A percentile compares a stretch with the other conserved stretches of the same genome.
phyloP scores from a whole-genome alignment of 768 basidiomycete species.

The Russula foetens region DNA sequence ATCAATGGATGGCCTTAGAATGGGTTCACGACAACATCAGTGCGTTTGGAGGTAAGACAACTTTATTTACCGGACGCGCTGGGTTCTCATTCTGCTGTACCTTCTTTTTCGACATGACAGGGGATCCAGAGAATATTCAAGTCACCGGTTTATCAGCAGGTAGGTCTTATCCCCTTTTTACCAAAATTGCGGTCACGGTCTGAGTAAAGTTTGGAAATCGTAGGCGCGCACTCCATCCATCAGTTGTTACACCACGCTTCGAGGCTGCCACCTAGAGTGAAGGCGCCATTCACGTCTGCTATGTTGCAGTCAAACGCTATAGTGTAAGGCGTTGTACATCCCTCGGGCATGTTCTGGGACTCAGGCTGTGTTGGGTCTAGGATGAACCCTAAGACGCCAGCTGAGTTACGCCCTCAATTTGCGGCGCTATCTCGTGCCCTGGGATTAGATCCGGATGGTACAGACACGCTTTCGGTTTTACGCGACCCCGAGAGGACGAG shows the following conservation, averaged over 20 bases:
- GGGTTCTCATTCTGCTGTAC: not conserved
- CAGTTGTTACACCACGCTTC: conserved; percentile 67
- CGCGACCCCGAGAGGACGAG: conserved; percentile 42
- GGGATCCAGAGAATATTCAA: conserved; percentile 52
- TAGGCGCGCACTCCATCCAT: conserved; percentile 68
- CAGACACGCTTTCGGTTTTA: conserved; percentile 43
- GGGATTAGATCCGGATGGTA: conserved; percentile 42
- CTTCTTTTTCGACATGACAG: conserved; percentile 31
- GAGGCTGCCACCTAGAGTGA: conserved; percentile 43
- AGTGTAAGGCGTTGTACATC: conserved; percentile 35
- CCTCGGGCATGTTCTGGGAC: not conserved
- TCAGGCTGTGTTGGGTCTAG: conserved; percentile 29
- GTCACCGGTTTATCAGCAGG: conserved; percentile 69
- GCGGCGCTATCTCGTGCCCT: conserved; percentile 51
- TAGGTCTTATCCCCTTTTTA: conserved; percentile 19
- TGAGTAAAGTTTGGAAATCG: not conserved
- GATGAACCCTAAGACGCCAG: conserved; percentile 45
- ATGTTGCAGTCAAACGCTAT: conserved; percentile 70
- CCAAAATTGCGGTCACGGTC: not conserved
- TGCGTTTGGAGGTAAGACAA: conserved; percentile 59
- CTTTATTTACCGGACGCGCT: not conserved
- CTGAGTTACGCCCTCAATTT: conserved; percentile 54
- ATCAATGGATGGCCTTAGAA: conserved; percentile 69
- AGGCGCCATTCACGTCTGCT: conserved; percentile 60
- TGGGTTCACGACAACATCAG: conserved; percentile 65